phyloP scores from a whole-genome alignment of 352 stramenopile species.

The Phytophthora ohioensis region DNA sequence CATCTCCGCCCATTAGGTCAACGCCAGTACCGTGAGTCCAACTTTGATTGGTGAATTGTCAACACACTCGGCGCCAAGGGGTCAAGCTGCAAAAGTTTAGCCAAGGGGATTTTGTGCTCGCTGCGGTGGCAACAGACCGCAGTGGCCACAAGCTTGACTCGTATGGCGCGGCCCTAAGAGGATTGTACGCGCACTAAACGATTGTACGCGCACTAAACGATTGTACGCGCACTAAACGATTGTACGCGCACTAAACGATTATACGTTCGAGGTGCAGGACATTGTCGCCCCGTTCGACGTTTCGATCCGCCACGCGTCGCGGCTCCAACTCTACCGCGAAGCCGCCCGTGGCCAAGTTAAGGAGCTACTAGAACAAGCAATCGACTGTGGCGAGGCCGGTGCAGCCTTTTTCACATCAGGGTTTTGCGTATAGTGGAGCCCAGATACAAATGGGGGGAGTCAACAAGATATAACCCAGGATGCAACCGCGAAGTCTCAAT shows the following conservation, averaged over 20 bases:
- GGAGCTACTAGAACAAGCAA: slow-evolving; percentile 13
- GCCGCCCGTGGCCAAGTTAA: neutral
- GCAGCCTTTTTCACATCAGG: too few relatives aligned
- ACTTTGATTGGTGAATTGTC: too few relatives aligned
- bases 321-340: slow-evolving; percentile 20
- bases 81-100: slow-evolving; percentile 21
- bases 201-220: slow-evolving; percentile 12
- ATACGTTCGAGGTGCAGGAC: slow-evolving; percentile 38
- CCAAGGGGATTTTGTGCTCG: slow-evolving; percentile 30
- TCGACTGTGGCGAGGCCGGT: neutral
- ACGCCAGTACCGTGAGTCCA: too few relatives aligned
- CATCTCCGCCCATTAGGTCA: too few relatives aligned
- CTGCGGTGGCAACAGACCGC: neutral
- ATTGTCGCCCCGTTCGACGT: slow-evolving; percentile 11
- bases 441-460: too few relatives aligned
- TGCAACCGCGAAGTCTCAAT: too few relatives aligned
- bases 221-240: slow-evolving; percentile 18
- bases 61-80: neutral
- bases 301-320: slow-evolving; percentile 16
- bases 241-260: slow-evolving; percentile 11
- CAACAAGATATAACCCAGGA: too few relatives aligned
- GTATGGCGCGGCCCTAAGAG: slow-evolving; percentile 23
- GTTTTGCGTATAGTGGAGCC: too few relatives aligned
- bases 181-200: slow-evolving; percentile 9
- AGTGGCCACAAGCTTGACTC: slow-evolving; percentile 27